Evolutionary conservation across 495 filamentous ascomycete species (phyloP).

Genomic region (Chaetomium tenue): DNA sequence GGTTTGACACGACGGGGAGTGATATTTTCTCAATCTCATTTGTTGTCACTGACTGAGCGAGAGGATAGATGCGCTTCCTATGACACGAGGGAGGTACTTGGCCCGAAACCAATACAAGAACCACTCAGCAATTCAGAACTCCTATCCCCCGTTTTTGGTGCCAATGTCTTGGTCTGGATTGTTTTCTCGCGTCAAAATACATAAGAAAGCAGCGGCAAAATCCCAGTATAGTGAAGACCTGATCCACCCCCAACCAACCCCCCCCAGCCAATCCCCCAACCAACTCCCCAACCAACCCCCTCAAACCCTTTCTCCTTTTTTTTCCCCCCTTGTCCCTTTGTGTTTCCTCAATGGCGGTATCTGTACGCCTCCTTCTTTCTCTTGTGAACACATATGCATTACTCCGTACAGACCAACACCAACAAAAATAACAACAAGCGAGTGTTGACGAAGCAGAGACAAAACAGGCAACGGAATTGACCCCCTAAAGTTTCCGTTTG

Average conservation of each 20-base stretch:
- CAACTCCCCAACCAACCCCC: too few species aligned
- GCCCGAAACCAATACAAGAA: background rate
- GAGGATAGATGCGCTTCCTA: background rate
- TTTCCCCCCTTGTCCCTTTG: background rate
- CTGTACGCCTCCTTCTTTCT: background rate
- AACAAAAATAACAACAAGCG: too few species aligned
- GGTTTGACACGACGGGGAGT: background rate
- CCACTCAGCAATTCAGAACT: conserved; percentile 6
- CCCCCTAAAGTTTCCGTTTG: too few species aligned
- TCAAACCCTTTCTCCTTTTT: too few species aligned
- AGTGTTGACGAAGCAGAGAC: too few species aligned
- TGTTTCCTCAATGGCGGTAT: background rate
- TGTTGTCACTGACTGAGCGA: background rate
- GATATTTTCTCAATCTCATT: conserved; percentile 12
- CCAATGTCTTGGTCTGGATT: background rate
- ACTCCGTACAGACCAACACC: too few species aligned
- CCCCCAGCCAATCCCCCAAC: too few species aligned
- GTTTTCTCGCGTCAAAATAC: too few species aligned
- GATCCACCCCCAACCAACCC: too few species aligned
- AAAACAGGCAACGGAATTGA: too few species aligned
- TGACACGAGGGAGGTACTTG: background rate
- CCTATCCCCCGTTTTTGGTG: background rate
- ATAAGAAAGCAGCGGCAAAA: too few species aligned
- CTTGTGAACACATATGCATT: background rate
- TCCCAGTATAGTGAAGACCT: too few species aligned